Evolutionary conservation across 2,329 filamentous ascomycete species (phyloP), one percentile per base, ranked within the genome.

Genomic region (Leptographium wingfieldii): DNA sequence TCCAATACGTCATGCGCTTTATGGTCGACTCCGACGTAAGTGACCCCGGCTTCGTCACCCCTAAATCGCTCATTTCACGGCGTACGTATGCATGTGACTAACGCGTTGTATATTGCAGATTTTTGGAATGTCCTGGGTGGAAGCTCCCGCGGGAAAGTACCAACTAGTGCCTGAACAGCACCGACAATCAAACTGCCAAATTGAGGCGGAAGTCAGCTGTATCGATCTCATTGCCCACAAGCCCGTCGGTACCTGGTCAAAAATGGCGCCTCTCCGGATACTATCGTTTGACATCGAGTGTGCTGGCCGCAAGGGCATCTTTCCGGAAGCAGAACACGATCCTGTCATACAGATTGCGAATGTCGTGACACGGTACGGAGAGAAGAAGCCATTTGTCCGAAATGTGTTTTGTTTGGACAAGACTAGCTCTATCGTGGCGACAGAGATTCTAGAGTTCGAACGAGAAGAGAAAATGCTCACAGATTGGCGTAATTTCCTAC

Each of bases 271-370:
- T 0, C 77, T 99, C 3, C 85, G 94, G 63, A 87, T 96, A 55
- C 74, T 99, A 54, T 97, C 94, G 5, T 97, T 99, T 69, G 94
- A 99, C 82, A 99, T 99, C 67, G 94, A 99, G 73, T 99, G 94
- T 72, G 94, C 94, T 66, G 94, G 94, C 57, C 88, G 95, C 66
- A 97, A 99, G 74, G 94, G 94, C 65, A 88, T 99, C 69, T 99
- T 99, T 68, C 94, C 95, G 0, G 94, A 99, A 72, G 85, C 95
- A 11, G 85, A 92, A 62, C 76, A 90, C 25, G 94, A 99, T 68
- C 91, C 92, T 0, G 92, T 99, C 65, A 99, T 99, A 65, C 94
- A 99, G 71, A 99, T 99, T 64, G 94, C 94, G 61, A 97, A 96
- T 68, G 84, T 97, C 6, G 92, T 99, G 22, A 97, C 92, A 38